Base-by-base conservation (phyloP, 768 basidiomycete genomes). In the Plicaturopsis crispa region DNA sequence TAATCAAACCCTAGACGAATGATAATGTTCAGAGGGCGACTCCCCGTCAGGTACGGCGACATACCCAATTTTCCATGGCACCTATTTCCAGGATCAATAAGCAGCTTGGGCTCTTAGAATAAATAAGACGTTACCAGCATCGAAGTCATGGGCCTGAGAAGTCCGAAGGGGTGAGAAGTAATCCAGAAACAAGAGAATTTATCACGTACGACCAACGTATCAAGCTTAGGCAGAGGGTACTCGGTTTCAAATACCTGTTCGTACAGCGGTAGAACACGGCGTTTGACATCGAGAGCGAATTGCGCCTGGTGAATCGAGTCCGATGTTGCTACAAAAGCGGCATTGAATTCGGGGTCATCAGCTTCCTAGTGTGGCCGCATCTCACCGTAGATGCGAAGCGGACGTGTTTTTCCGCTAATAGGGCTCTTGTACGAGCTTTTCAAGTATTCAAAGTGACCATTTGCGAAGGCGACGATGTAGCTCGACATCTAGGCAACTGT, bases 211-310 rank as follows among this genome's bases (percentile, higher is more conserved):
- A 90, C 87, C 11, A 98, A 70, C 2, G 92, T 93, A 53, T 97
- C 94, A 31, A 98, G 72, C 66, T 98, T 97, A 4, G 91, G 89
- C 19, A 98, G 72, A 17, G 93, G 90, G 57, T 83, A 98, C 41
- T 84, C 84, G 46, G 97, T 80, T 47, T 93, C 81, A 54, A 97
- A 97, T 39, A 94, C 73, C 54, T 83, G 69, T 61, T 98, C 93
- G 57, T 93, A 97, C n/a, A 91, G 55, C 12, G 92, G 91, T 11
- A 96, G 63, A 7, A 87, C 84, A 21, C 68, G 70, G 5, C 72
- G 74, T 59, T 86, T 94, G 48, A 94, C 80, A 48, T 93, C 89
- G 30, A 98, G 78, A 11, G 86, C 84, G 51, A 90, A 90, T 47
- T 83, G 72, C 5, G 84, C 83, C 53, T 91, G 90, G 47, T 80